Conservation (phyloP, 495 filamentous ascomycete genomes). For the Hypoxylon cercidicola region DNA sequence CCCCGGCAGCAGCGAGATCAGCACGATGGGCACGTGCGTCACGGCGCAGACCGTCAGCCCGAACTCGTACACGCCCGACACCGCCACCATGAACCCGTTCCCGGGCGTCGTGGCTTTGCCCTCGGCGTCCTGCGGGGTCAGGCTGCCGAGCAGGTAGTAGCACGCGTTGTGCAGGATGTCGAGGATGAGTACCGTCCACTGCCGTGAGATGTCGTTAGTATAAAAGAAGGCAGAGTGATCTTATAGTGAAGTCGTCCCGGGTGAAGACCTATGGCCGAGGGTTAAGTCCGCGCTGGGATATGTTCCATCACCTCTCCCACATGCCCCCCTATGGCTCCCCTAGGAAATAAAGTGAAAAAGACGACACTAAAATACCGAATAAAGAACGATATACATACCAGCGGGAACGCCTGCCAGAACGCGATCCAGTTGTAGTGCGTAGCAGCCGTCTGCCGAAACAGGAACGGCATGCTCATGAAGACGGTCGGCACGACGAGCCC, state of each 20-base stretch:
- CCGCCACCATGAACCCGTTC: constrained; percentile 48
- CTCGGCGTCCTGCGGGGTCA: constrained; percentile 41
- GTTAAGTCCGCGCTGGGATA: no score
- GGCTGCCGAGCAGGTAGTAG: constrained; percentile 38
- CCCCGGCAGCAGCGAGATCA: constrained; percentile 57
- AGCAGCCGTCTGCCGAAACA: constrained; percentile 54
- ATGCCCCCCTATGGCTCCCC: no score
- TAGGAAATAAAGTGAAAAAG: background rate
- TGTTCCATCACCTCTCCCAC: no score
- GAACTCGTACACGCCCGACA: constrained; percentile 66
- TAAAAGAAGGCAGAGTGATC: background rate
- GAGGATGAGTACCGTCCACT: constrained; percentile 53
- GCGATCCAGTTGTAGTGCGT: constrained; percentile 68
- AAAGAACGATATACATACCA: constrained; percentile 34
- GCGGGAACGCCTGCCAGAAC: constrained; percentile 69
- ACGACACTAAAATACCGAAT: background rate
- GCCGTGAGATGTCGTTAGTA: constrained; percentile 6
- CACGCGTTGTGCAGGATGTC: constrained; percentile 45
- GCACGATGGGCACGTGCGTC: constrained; percentile 53
- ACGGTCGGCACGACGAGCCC: constrained; percentile 63
- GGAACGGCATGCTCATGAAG: constrained; percentile 63
- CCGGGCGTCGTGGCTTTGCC: constrained; percentile 33
- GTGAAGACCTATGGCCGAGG: no score
- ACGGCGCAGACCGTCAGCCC: constrained; percentile 59
- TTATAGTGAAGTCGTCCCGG: no score